Base-by-base conservation (phyloP, 768 basidiomycete species). In the Naganishia antarctica region DNA sequence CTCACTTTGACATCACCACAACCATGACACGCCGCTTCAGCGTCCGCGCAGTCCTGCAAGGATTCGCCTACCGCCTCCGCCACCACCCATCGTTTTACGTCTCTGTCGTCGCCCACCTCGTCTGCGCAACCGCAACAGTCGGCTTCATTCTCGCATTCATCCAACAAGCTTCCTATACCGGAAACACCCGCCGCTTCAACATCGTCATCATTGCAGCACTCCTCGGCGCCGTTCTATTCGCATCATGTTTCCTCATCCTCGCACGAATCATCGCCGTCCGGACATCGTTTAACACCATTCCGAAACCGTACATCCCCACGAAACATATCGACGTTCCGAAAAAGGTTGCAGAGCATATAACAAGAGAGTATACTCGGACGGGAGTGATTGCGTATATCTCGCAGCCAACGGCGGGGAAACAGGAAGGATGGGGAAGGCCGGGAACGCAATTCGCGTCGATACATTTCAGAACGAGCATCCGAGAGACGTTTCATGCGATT, bases 341-440 rank as follows among this genome's bases (percentile, higher is more conserved):
- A 57, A 75, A 75, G 43, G 74, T 77, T 0, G 74, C 76, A n/a
- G 65, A 71, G 45, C 74, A 77, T 65, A 73, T 77, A 48, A 70
- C 68, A 63, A 73, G 68, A 16, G 74, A 78, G 46, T 78, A 78
- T 53, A 70, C 73, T 5, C 46, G 77, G 11, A 76, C 77, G 28
- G 73, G 75, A 0, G 70, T 78, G 25, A 75, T 78, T 26, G 75
- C 77, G 12, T 73, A 78, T 60, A 73, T 78, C 28, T 73, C 73
- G 6, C 77, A 78, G 62, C 75, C 77, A 13, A 78, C 77, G 4
- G 71, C 70, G 31, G 73, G 72, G 1, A 62, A 69, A 26, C 77
- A 78, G 48, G 75, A 76, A 67, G 77, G 77, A 23, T 78, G 77
- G 77, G 77, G 77, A 7, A 41, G 73, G 60, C 77, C 76, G 28